Evolutionary conservation across 176 grass and related monocot species (phyloP).

Genomic region (Miscanthus lutarioriparius): DNA sequence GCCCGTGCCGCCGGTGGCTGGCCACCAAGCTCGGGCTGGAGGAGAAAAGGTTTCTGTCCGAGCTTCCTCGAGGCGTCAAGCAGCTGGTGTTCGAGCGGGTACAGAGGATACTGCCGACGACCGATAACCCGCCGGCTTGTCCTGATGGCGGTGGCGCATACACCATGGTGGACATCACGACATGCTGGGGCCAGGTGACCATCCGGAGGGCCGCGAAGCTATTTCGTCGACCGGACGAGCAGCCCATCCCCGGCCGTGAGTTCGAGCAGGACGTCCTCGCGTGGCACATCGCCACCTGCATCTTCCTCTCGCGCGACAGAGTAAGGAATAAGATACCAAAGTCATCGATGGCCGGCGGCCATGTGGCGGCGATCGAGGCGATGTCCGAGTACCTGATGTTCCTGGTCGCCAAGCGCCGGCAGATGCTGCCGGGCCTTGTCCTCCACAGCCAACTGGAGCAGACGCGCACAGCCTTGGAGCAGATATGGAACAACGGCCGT

Average conservation of each 20-base stretch:
- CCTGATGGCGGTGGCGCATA: not conserved
- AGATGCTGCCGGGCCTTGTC: not conserved
- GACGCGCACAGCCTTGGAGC: not conserved
- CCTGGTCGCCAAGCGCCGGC: not conserved
- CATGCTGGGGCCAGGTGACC: not conserved
- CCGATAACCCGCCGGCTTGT: too few relatives aligned
- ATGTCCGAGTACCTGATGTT: not conserved
- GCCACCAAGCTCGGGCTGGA: not conserved
- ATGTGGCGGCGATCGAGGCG: not conserved
- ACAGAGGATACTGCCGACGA: not conserved
- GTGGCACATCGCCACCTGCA: slow-evolving; percentile 43
- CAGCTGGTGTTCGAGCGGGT: not conserved
- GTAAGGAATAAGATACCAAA: too few relatives aligned
- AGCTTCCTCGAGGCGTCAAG: not conserved
- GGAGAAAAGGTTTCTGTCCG: not conserved
- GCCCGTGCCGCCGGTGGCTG: not conserved
- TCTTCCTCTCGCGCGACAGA: not conserved
- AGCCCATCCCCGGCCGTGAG: not conserved
- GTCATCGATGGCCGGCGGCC: too few relatives aligned
- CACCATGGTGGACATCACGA: not conserved
- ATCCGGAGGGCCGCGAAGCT: not conserved
- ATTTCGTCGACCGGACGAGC: too few relatives aligned
- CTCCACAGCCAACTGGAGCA: not conserved
- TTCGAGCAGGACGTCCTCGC: slow-evolving; percentile 36
- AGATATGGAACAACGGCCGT: not conserved